These are phyloP conservation scores for Microstegium vimineum DNA, from an alignment of 176 grass and related monocot species.

Conservation along the genomic window DNA sequence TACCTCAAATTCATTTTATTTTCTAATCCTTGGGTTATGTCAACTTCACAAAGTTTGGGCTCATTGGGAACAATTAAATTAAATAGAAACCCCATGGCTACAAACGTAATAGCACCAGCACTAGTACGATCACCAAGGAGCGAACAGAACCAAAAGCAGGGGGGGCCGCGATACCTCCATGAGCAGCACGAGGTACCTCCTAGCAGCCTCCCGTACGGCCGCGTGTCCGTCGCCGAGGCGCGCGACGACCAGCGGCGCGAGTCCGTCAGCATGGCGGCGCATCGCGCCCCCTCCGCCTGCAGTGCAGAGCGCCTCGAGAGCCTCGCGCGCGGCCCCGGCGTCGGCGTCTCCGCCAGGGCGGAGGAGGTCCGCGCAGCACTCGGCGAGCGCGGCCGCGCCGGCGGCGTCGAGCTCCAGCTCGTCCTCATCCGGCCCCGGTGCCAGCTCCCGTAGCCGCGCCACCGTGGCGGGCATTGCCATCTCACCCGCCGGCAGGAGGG, in stretches of 20 bases:
- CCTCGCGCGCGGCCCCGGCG: constrained; percentile 20
- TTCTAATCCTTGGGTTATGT: neutral
- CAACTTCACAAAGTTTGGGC: neutral
- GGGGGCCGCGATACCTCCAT: constrained; percentile 52
- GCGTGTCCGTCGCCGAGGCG: constrained; percentile 51
- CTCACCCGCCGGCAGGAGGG: neutral
- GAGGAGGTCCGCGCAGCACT: constrained; percentile 43
- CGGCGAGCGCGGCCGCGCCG: constrained; percentile 21
- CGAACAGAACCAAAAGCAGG: neutral
- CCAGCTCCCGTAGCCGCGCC: constrained; percentile 32
- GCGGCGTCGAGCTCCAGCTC: neutral
- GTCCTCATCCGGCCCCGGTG: neutral
- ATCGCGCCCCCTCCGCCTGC: constrained; percentile 25
- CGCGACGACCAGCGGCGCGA: constrained; percentile 46
- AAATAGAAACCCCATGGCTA: too few species aligned
- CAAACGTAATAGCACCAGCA: too few species aligned
- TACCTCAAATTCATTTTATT: neutral
- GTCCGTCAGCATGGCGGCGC: constrained; percentile 36
- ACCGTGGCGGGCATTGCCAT: constrained; percentile 21
- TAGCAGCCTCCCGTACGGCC: constrained; percentile 59
- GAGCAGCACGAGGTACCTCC: constrained; percentile 59
- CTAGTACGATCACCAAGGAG: too few species aligned
- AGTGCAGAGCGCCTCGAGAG: constrained; percentile 42
- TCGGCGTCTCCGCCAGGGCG: neutral
- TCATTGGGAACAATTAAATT: neutral